Base-by-base conservation (phyloP, 345 rosid species). In the Pistacia integerrima region DNA sequence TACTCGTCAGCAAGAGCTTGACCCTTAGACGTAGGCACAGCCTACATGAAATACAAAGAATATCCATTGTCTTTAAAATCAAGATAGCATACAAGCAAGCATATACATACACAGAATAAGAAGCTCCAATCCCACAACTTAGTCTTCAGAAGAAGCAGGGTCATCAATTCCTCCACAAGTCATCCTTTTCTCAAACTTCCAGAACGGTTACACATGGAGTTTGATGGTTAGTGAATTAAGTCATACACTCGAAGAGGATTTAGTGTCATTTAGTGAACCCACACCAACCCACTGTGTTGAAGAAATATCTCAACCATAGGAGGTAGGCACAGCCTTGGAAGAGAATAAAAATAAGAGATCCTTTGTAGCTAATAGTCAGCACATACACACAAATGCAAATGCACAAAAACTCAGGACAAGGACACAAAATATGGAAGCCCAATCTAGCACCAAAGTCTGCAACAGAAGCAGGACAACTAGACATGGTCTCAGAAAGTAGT, bases 1-100 rank as follows among this genome's bases (percentile, higher is more conserved):
- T 91, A 91, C 74, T 91, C 96, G 75, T 91, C 92, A 52, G 96
- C 96, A 68, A 91, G 96, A 49, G 93, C 96, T 86, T 89, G 93
- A 46, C 96, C 96, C 82, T 84, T 91, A n/a, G 93, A 81, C 14
- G 92, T 91, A 38, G 96, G 93, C 61, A 91, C 93, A 63, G 93
- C 96, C 96, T 91, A 64, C 41, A 33, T 64, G 33, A 74, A 62
- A 38, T 65, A 77, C 36, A 74, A 58, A 52, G 60, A 69, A 58
- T 60, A 72, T 14, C 2, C 35, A 52, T 35, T 67, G 14, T 12
- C 28, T 59, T 74, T 51, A 66, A n/a, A 65, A 36, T n/a, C 71
- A 65, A 63, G 35, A 18, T 11, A 3, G 41, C 4, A 55, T 8
- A 12, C n/a, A 36, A 13, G 33, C 3, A 9, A 41, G 62, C 20